Base-by-base conservation (phyloP, 2,329 filamentous ascomycete species). In the Trichoderma cornu-damae region DNA sequence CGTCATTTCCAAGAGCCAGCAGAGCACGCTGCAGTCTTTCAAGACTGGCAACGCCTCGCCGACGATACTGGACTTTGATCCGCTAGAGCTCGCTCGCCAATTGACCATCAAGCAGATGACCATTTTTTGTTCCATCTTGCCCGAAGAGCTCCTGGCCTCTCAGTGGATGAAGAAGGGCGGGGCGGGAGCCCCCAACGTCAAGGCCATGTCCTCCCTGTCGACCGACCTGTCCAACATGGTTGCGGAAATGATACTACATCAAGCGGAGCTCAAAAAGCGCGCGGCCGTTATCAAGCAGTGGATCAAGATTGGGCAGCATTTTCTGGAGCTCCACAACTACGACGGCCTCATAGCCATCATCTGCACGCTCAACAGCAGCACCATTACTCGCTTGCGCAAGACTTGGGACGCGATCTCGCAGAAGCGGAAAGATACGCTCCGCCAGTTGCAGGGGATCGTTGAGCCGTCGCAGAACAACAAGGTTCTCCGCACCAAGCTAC, bases 301-400 rank as follows among this genome's bases (percentile, higher is more conserved):
- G 94, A 89, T 96, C 70, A 99, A 97, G 78, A 86, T 97, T 64
- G 90, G 90, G 1, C 82, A 88, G 65, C 89, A 89, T 66, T 96
- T 90, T 63, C 77, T 95, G 4, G 89, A 94, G 67, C 80, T 97
- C 24, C 88, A 94, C 75, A 99, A 99, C 74, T 99, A 96, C 66
- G 93, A 99, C 68, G 90, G 90, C 0, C 76, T 99, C 9, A 96
- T 97, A 91, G 91, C 94, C 6, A 96, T 99, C 65, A 90, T 96
- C 66, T 96, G 92, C 77, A 92, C 89, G 8, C 75, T 99, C 48
- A 96, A 96, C 72, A 92, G 89, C 58, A 96, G 92, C 14, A 93
- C 91, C 65, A 93, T 99, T 64, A 85, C 85, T 55, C 89, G 94
- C 18, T 78, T 99, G 7, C 89, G 88, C 69, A 88, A 86, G 67